Conservation (phyloP, 495 filamentous ascomycete species). For the Penicillium paradoxum region DNA sequence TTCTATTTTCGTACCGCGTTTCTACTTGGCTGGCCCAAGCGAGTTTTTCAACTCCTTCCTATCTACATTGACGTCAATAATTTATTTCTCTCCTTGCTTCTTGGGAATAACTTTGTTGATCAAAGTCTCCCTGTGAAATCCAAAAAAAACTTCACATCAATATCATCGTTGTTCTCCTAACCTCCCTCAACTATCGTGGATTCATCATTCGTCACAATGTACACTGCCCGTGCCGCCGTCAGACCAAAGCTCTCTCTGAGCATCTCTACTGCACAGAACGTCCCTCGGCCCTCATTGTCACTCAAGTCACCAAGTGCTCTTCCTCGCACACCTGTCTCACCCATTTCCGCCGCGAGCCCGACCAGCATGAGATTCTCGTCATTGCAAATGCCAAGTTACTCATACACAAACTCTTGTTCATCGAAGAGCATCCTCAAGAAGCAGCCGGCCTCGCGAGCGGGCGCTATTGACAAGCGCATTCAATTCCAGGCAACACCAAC, state of each 20-base stretch:
- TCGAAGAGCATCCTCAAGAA: constrained; percentile 53
- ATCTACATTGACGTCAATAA: constrained; percentile 30
- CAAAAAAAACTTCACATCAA: not conserved
- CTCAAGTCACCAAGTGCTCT: constrained; percentile 42
- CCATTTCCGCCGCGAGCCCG: constrained; percentile 36
- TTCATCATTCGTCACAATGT: constrained; percentile 27
- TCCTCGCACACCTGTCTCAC: constrained; percentile 44
- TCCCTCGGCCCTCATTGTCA: constrained; percentile 34
- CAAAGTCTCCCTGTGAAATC: constrained; percentile 22
- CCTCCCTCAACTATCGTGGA: constrained; percentile 6
- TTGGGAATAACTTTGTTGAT: constrained; percentile 35
- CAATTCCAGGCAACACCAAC: constrained; percentile 45
- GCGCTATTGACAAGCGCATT: constrained; percentile 36
- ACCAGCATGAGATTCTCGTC: constrained; percentile 40
- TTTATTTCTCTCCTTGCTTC: constrained; percentile 25
- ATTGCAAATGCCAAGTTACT: constrained; percentile 37
- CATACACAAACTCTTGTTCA: constrained; percentile 45
- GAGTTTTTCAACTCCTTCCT: constrained; percentile 13
- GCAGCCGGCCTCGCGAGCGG: constrained; percentile 14
- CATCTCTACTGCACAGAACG: constrained; percentile 39
- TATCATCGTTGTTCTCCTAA: constrained; percentile 5
- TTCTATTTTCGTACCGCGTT: constrained; percentile 39
- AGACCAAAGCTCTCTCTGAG: constrained; percentile 47
- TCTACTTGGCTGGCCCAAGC: constrained; percentile 45
- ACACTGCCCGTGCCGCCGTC: constrained; percentile 29